Evolutionary conservation across 805 yeast genomes (phyloP).

Genomic region (Sugiyamaella americana): DNA sequence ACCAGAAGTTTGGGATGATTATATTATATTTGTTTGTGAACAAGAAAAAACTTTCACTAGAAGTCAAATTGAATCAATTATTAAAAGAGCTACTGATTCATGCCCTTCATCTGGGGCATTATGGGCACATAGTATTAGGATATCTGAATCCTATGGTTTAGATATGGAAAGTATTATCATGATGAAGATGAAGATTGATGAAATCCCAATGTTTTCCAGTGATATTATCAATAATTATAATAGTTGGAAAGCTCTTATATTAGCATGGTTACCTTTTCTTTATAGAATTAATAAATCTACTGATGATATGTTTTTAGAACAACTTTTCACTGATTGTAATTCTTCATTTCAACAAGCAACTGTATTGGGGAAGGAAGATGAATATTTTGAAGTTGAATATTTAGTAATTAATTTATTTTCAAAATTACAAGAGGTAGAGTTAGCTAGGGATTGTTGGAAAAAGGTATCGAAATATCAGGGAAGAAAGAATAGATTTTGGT

Average conservation of each 20-base stretch:
- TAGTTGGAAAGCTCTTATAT: conserved; percentile 8
- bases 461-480: conserved; percentile 27
- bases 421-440: conserved; percentile 27
- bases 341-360: neutral
- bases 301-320: neutral
- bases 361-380: conserved; percentile 1
- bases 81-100: conserved; percentile 20
- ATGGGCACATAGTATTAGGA: conserved; percentile 22
- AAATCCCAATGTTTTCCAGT: neutral
- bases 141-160: conserved; percentile 5
- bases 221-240: conserved; percentile 1
- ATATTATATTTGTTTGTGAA: conserved; percentile 23
- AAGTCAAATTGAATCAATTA: conserved; percentile 9
- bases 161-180: conserved; percentile 1
- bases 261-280: neutral
- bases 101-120: conserved; percentile 25
- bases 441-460: conserved; percentile 28
- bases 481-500: conserved; percentile 44
- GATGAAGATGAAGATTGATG: neutral
- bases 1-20: conserved; percentile 27
- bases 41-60: neutral
- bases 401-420: conserved; percentile 35
- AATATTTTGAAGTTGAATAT: conserved; percentile 35
- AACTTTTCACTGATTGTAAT: neutral
- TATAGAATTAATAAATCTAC: neutral